A percentile compares a stretch with the other conserved stretches of the same genome.
phyloP scores from a whole-genome alignment of 441 rosid genomes.

The Theobroma grandiflorum region DNA sequence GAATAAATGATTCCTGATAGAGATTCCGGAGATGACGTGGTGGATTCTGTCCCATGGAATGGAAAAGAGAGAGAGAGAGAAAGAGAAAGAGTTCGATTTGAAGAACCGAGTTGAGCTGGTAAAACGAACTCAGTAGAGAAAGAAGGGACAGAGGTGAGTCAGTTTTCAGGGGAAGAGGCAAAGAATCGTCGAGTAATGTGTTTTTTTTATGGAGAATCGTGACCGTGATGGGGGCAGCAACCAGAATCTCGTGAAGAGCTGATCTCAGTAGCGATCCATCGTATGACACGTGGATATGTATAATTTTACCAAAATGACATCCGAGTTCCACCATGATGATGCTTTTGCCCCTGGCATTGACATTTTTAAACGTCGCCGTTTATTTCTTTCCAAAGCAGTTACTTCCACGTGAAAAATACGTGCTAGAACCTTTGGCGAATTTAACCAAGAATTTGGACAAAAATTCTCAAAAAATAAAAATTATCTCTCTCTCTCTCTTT shows the following conservation, averaged over 20 bases:
- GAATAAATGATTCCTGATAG: conserved; percentile 10
- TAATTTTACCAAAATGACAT: conserved; percentile 17
- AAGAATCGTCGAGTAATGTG: neutral
- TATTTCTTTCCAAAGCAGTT: neutral
- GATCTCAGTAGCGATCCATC: conserved; percentile 6
- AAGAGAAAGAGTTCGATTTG: conserved; percentile 1
- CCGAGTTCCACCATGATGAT: neutral
- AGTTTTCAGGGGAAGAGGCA: neutral
- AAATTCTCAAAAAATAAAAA: neutral
- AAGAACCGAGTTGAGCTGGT: conserved; percentile 21
- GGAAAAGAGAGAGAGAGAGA: neutral
- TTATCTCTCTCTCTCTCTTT: neutral
- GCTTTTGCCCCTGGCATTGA: conserved; percentile 25
- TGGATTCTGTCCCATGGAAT: conserved; percentile 28
- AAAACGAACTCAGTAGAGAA: conserved; percentile 24
- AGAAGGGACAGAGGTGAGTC: conserved; percentile 7
- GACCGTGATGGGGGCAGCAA: conserved; percentile 19
- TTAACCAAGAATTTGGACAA: neutral
- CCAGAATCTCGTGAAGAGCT: conserved; percentile 34
- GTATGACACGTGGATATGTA: neutral
- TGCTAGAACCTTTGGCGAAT: neutral
- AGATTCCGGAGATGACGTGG: conserved; percentile 16
- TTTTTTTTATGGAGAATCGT: conserved; percentile 24
- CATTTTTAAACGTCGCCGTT: neutral
- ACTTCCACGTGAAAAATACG: conserved; percentile 8